Conservation (phyloP, 768 basidiomycete species). For the Coprinopsis strossmayeri region DNA sequence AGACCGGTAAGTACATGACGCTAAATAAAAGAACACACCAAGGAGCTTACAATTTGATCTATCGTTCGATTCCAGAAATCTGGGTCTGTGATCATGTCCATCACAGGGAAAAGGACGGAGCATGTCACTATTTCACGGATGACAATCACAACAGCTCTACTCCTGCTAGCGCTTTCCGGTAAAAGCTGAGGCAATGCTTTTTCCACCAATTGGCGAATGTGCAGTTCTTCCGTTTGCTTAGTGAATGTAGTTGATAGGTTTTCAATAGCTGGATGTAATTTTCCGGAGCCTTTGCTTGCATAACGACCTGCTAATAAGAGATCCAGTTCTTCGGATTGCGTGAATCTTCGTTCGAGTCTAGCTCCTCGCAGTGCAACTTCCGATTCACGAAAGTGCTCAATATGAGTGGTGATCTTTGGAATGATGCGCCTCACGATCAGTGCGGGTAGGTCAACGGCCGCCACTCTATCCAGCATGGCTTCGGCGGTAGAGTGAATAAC, state of each 20-base stretch:
- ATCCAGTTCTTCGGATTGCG: conserved; percentile 88
- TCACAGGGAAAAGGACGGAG: conserved; percentile 74
- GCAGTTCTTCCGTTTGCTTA: conserved; percentile 83
- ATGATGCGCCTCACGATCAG: conserved; percentile 79
- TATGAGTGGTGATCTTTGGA: conserved; percentile 84
- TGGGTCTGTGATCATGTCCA: conserved; percentile 91
- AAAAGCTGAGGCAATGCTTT: conserved; percentile 66
- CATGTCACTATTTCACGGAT: conserved; percentile 81
- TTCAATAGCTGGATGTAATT: conserved; percentile 79
- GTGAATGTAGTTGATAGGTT: conserved; percentile 87
- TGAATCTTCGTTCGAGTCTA: conserved; percentile 72
- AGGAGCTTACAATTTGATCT: conserved; percentile 88
- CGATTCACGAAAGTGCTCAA: conserved; percentile 87
- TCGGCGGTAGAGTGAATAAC: conserved; percentile 63
- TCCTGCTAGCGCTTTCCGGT: conserved; percentile 68
- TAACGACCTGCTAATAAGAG: conserved; percentile 80
- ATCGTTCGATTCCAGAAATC: conserved; percentile 96
- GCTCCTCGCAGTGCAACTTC: conserved; percentile 82
- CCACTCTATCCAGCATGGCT: conserved; percentile 48
- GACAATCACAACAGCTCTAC: conserved; percentile 64
- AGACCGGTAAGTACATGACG: not conserved
- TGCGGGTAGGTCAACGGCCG: conserved; percentile 62
- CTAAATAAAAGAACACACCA: conserved; percentile 8
- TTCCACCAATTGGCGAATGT: conserved; percentile 68
- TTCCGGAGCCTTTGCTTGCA: conserved; percentile 54